Evolutionary conservation across 177 flowering plant genomes (phyloP), one percentile per base, ranked within the genome.

Genomic region (Vitis hybrid): DNA sequence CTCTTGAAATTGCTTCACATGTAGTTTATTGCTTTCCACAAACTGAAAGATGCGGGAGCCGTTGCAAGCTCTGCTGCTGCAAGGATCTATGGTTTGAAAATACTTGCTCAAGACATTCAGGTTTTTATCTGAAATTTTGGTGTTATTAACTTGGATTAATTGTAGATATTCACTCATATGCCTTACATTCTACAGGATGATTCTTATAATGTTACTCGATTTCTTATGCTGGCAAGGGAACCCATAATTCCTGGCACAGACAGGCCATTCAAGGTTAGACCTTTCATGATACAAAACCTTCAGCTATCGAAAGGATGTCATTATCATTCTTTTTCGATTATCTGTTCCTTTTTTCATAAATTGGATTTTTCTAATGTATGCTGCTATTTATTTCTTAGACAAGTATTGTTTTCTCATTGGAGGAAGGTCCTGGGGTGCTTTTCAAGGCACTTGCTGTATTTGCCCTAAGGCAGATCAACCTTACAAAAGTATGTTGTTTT

Each of bases 371-470:
- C 52, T 77, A 3, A 52, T 62, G 40, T 49, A 49, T 69, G 48
- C 16, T 35, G 8, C 54, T 61, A 10, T 62, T 71, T 18, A 58
- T 72, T n/a, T 79, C 7, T 24, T 83, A 95, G 99, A 93, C 99
- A 62, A 95, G 99, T 74, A 91, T 95, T 69, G 98, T 91, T 74
- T 95, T 95, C 82, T 88, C 98, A 52, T 78, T 95, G 51, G 97
- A 95, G 77, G 96, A 91, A 72, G 98, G 99, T 51, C 94, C 98
- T 60, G 99, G 99, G 52, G 76, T 84, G 67, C 96, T 95, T 70
- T 91, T 86, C 77, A 95, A 93, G 80, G 98, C 97, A 52, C 94
- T 95, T 70, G 93, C 91, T 66, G 97, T 90, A 68, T 95, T 95
- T 83, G 88, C 98, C 52, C 70, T 88, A 78, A 86, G 99, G 74